Evolutionary conservation across 2,329 filamentous ascomycete species (phyloP).

Genomic region (Polychaeton citri): DNA sequence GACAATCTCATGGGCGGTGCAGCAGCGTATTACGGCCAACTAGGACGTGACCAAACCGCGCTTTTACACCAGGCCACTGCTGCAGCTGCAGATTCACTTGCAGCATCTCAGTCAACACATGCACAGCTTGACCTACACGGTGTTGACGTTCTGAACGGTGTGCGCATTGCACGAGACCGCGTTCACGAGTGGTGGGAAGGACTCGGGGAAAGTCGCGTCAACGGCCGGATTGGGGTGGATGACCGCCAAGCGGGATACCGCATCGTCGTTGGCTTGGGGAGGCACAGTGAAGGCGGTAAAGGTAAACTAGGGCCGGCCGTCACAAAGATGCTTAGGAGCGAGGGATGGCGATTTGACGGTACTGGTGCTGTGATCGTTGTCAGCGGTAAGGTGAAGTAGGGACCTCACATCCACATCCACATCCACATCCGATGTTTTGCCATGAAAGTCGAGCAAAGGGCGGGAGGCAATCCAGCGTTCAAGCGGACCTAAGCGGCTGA

Average conservation of each 20-base stretch:
- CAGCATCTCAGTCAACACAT: slow-evolving; percentile 48
- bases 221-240: slow-evolving; percentile 29
- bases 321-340: slow-evolving; percentile 56
- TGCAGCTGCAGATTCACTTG: slow-evolving; percentile 56
- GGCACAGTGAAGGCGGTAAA: slow-evolving; percentile 63
- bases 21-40: slow-evolving; percentile 60
- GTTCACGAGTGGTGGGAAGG: slow-evolving; percentile 64
- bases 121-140: slow-evolving; percentile 67
- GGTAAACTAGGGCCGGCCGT: slow-evolving; percentile 69
- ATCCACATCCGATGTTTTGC: too few species aligned
- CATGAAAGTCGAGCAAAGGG: too few species aligned
- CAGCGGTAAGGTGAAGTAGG: slow-evolving; percentile 36
- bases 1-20: slow-evolving; percentile 62
- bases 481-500: too few species aligned
- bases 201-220: slow-evolving; percentile 51
- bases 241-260: slow-evolving; percentile 43
- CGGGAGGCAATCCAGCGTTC: too few species aligned
- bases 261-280: slow-evolving; percentile 70
- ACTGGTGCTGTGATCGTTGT: slow-evolving; percentile 59
- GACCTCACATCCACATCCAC: too few species aligned
- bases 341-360: slow-evolving; percentile 73
- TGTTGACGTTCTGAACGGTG: slow-evolving; percentile 65
- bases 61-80: slow-evolving; percentile 46
- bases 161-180: slow-evolving; percentile 58
- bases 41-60: slow-evolving; percentile 51